phyloP scores from a whole-genome alignment of 2,329 filamentous ascomycete genomes.

The Trichoderma koningiopsis region DNA sequence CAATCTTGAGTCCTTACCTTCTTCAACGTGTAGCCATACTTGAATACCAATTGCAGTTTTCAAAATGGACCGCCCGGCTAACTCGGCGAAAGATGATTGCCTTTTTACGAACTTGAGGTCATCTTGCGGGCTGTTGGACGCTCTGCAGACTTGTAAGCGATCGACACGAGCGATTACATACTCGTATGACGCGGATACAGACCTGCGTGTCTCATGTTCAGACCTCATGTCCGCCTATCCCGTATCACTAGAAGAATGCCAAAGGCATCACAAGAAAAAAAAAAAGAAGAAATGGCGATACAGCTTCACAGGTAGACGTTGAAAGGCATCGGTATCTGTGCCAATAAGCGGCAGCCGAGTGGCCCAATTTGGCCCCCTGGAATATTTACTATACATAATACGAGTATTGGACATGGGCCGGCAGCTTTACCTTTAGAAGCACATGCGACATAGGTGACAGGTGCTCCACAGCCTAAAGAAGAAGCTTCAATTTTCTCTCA shows the following conservation, averaged over 20 bases:
- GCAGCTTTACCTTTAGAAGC: constrained; percentile 2
- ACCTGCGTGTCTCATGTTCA: background rate
- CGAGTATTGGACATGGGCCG: background rate
- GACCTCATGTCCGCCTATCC: background rate
- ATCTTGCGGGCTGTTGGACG: background rate
- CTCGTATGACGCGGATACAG: background rate
- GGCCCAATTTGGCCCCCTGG: background rate
- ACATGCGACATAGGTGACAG: constrained; percentile 11
- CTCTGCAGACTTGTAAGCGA: background rate
- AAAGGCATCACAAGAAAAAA: background rate
- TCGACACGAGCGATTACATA: constrained; percentile 8
- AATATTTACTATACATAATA: constrained; percentile 8
- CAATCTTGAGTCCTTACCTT: background rate
- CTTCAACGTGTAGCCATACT: background rate
- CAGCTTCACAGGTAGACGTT: background rate
- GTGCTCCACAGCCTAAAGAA: constrained; percentile 7
- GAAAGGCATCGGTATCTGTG: background rate
- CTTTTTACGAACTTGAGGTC: background rate
- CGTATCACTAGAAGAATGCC: background rate
- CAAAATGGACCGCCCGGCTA: background rate
- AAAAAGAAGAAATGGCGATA: background rate
- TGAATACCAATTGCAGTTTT: background rate
- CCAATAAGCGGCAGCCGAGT: background rate
- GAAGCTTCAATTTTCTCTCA: constrained; percentile 9
- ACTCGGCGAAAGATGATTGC: background rate